phyloP scores from a whole-genome alignment of 805 yeast species.

The Saturnispora mendoncae region DNA sequence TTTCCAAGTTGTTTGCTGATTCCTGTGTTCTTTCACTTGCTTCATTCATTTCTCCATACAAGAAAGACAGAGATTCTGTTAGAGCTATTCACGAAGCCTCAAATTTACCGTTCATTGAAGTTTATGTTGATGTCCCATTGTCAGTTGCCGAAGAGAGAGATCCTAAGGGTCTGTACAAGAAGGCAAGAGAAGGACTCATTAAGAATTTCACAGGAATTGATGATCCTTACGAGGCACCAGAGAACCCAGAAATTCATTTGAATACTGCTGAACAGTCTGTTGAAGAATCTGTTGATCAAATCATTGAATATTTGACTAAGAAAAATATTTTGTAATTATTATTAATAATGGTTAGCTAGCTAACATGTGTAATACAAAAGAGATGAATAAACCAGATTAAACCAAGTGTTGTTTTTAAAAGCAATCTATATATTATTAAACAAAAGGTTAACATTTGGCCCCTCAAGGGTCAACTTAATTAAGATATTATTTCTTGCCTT shows the following conservation, averaged over 20 bases:
- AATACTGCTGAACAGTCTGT: constrained; percentile 42
- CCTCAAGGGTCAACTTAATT: too few relatives aligned
- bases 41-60: constrained; percentile 89
- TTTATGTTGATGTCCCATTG: constrained; percentile 85
- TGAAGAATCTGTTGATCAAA: constrained; percentile 54
- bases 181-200: constrained; percentile 91
- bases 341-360: not conserved
- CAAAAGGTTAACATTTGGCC: too few relatives aligned
- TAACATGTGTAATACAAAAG: not conserved
- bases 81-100: constrained; percentile 73
- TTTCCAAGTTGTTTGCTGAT: constrained; percentile 87
- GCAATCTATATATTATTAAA: too few relatives aligned
- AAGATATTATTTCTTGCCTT: constrained; percentile 1
- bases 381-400: too few relatives aligned
- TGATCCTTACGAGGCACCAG: constrained; percentile 95
- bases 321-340: constrained; percentile 12
- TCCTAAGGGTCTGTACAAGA: constrained; percentile 93
- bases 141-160: constrained; percentile 95
- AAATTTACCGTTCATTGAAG: constrained; percentile 79
- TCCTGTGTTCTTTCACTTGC: constrained; percentile 83
- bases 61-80: constrained; percentile 74
- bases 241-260: constrained; percentile 71
- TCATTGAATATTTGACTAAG: constrained; percentile 51
- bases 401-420: too few relatives aligned
- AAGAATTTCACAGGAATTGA: constrained; percentile 93